These are phyloP conservation scores for Alternaria atra DNA, from an alignment of 2,329 filamentous ascomycete genomes.

Conservation along the genomic window DNA sequence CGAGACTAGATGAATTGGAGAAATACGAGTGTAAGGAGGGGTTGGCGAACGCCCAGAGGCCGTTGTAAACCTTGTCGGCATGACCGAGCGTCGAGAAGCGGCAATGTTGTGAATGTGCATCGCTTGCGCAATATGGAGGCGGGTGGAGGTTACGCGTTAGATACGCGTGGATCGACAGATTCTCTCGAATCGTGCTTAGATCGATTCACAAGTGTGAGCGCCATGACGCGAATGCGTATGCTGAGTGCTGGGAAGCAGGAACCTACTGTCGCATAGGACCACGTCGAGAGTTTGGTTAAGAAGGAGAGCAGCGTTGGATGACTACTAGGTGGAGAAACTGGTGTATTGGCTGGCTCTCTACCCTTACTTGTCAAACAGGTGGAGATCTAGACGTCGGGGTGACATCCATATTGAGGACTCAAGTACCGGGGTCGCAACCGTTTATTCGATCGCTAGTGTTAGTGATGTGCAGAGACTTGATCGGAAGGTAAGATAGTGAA, in stretches of 20 bases:
- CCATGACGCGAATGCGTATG: not conserved
- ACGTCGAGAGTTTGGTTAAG: not conserved
- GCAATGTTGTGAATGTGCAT: not conserved
- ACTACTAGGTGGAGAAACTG: not conserved
- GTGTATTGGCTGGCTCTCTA: not conserved
- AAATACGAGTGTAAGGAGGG: not conserved
- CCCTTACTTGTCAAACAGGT: not conserved
- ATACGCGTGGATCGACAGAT: not conserved
- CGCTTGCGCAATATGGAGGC: not conserved
- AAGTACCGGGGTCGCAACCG: not conserved
- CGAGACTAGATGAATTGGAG: not conserved
- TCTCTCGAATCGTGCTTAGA: not conserved
- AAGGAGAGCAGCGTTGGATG: not conserved
- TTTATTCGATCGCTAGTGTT: not conserved
- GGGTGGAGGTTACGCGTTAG: not conserved
- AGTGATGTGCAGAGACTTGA: not conserved
- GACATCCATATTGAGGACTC: not conserved
- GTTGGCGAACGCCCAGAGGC: not conserved
- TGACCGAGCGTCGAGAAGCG: slow-evolving; percentile 2
- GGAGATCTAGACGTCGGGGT: not conserved
- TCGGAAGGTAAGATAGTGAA: not conserved
- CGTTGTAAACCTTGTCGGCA: slow-evolving; percentile 2
- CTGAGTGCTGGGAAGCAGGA: not conserved
- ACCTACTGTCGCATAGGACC: not conserved
- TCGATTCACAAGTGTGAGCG: not conserved